phyloP scores from a whole-genome alignment of 257 asterid genomes.

The Primulina tabacum region DNA sequence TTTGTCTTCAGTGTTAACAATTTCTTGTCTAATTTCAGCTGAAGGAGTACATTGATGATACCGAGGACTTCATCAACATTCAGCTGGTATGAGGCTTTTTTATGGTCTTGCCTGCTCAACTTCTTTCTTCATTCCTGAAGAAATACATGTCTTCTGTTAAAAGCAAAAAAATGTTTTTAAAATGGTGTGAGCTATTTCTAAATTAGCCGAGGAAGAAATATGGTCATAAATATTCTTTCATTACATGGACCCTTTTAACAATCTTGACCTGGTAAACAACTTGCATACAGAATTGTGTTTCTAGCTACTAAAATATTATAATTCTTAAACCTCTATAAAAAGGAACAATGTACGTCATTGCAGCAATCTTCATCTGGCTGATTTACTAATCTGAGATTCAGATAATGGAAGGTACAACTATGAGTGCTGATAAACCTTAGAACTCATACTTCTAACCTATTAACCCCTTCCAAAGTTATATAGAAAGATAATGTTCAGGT shows the following conservation, averaged over 20 bases:
- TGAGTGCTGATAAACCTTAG: not conserved
- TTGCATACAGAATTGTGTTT: too few relatives aligned
- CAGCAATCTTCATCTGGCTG: not conserved
- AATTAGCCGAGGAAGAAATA: not conserved
- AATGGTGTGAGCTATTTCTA: not conserved
- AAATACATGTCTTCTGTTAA: not conserved
- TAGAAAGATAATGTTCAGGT: not conserved
- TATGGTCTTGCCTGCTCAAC: not conserved
- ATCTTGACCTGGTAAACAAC: not conserved
- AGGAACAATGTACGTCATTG: not conserved
- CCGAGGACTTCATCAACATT: constrained; percentile 96
- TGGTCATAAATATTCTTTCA: not conserved
- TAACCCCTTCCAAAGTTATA: not conserved
- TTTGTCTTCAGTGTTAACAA: constrained; percentile 5
- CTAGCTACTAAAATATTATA: not conserved
- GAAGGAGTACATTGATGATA: constrained; percentile 96
- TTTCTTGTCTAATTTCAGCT: constrained; percentile 51
- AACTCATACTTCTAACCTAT: not conserved
- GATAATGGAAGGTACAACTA: not conserved
- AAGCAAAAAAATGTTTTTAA: not conserved
- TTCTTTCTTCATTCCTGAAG: constrained; percentile 19
- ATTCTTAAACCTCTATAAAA: not conserved
- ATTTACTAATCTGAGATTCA: not conserved
- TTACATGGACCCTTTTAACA: not conserved
- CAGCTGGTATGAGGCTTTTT: constrained; percentile 69